Evolutionary conservation across 176 grass and related monocot species (phyloP).

Genomic region (Phyllostachys edulis): DNA sequence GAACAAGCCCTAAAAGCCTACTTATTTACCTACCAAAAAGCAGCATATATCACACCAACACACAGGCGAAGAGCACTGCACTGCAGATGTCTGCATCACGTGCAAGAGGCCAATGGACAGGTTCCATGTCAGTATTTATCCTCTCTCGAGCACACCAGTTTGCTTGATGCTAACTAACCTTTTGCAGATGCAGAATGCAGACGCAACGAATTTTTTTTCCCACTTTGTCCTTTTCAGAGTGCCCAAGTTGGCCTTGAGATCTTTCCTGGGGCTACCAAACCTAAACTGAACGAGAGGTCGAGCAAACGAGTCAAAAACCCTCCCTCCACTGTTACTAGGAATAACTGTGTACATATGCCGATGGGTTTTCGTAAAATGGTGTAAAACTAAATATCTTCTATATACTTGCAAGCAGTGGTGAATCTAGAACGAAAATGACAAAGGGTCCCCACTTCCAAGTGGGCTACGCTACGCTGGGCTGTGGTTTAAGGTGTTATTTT

Average conservation of each 20-base stretch:
- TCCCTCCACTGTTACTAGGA: no score
- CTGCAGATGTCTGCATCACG: conserved; percentile 4
- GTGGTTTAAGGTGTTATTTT: no score
- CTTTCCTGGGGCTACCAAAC: not conserved
- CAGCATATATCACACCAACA: no score
- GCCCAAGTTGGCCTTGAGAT: conserved; percentile 26
- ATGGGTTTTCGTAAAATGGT: not conserved
- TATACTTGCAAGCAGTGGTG: not conserved
- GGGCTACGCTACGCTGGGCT: no score
- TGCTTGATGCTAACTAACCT: not conserved
- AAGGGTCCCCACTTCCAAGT: no score
- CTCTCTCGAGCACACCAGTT: conserved; percentile 18
- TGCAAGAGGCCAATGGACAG: conserved; percentile 31
- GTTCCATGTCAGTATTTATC: conserved; percentile 42
- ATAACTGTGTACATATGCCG: not conserved
- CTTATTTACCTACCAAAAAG: not conserved
- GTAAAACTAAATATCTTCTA: not conserved
- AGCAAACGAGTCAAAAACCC: not conserved
- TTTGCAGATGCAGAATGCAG: not conserved
- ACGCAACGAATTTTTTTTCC: not conserved
- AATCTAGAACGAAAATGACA: no score
- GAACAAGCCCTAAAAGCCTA: no score
- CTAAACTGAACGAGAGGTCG: not conserved
- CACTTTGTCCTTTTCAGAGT: conserved; percentile 37
- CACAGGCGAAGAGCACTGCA: not conserved